phyloP scores from a whole-genome alignment of 768 basidiomycete species.

The Cystobasidium ongulense region DNA sequence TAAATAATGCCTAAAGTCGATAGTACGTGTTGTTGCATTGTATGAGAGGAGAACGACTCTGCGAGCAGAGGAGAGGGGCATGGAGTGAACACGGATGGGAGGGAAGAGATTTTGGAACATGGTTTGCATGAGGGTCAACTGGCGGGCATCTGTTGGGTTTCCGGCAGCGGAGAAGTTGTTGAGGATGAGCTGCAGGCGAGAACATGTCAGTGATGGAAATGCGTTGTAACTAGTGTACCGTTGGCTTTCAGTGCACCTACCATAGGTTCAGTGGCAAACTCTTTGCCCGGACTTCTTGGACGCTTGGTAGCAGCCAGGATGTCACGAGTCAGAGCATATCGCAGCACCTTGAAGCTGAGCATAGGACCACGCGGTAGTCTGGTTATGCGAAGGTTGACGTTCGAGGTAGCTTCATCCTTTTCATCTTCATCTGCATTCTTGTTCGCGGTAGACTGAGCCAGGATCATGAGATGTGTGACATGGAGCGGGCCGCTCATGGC shows the following conservation, averaged over 20 bases:
- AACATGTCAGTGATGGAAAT: not conserved
- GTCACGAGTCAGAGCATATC: slow-evolving; percentile 87
- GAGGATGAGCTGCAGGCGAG: slow-evolving; percentile 65
- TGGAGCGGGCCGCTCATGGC: slow-evolving; percentile 81
- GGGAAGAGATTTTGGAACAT: slow-evolving; percentile 95
- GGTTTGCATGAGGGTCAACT: slow-evolving; percentile 85
- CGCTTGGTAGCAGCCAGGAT: slow-evolving; percentile 59
- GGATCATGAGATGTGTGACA: slow-evolving; percentile 85
- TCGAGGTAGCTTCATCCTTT: slow-evolving; percentile 39
- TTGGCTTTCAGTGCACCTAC: slow-evolving; percentile 50
- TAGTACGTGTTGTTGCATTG: slow-evolving; percentile 70
- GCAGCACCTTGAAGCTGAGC: slow-evolving; percentile 80
- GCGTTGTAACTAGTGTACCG: too few relatives aligned
- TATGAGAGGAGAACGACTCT: slow-evolving; percentile 89
- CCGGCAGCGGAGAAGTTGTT: slow-evolving; percentile 67
- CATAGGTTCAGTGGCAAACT: slow-evolving; percentile 84
- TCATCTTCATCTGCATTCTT: slow-evolving; percentile 31
- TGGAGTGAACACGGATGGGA: slow-evolving; percentile 57
- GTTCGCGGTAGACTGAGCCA: slow-evolving; percentile 63
- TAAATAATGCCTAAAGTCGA: slow-evolving; percentile 88
- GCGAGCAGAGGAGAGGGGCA: slow-evolving; percentile 78
- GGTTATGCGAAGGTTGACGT: slow-evolving; percentile 62
- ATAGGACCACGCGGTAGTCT: slow-evolving; percentile 85
- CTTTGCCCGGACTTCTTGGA: slow-evolving; percentile 70
- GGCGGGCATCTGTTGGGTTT: slow-evolving; percentile 67